These are phyloP conservation scores for Diplosphaera chodatii DNA, from an alignment of 139 green algal genomes.

Conservation along the genomic window DNA sequence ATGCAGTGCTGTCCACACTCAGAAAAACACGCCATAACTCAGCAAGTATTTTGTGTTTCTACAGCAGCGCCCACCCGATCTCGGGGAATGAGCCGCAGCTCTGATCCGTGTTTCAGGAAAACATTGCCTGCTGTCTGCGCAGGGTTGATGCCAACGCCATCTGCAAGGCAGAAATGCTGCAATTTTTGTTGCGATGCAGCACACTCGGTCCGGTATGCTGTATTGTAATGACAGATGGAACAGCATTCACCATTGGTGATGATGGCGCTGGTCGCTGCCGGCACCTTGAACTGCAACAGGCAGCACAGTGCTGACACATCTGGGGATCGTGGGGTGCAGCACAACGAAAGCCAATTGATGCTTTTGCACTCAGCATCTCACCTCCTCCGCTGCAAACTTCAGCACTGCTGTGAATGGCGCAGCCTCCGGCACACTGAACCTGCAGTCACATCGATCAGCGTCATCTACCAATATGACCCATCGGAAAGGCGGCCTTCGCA, in stretches of 20 bases:
- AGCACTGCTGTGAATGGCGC: slow-evolving; percentile 95
- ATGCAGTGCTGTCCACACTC: no score
- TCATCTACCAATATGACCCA: no score
- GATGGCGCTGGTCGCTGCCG: slow-evolving; percentile 84
- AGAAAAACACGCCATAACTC: no score
- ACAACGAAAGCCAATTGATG: no score
- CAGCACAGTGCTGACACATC: no score
- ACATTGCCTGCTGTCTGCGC: slow-evolving; percentile 91
- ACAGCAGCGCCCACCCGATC: slow-evolving; percentile 73
- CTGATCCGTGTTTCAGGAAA: slow-evolving; percentile 93
- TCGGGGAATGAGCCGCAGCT: slow-evolving; percentile 87
- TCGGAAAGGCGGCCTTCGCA: no score
- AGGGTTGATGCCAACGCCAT: slow-evolving; percentile 97
- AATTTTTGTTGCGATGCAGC: not conserved
- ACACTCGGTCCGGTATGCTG: not conserved
- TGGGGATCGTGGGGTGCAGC: no score
- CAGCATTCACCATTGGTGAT: slow-evolving; percentile 83
- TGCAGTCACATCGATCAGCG: slow-evolving; percentile 20
- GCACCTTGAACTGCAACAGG: slow-evolving; percentile 84
- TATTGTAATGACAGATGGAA: no score
- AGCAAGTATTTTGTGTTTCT: no score
- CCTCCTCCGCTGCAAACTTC: slow-evolving; percentile 96
- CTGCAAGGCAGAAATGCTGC: slow-evolving; percentile 20
- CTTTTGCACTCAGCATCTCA: slow-evolving; percentile 22
- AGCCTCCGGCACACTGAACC: slow-evolving; percentile 91